A percentile compares a stretch with the other conserved stretches of the same genome.
These are phyloP conservation scores for Glonium stellatum DNA, from an alignment of 495 filamentous ascomycete genomes.

Conservation along the genomic window DNA sequence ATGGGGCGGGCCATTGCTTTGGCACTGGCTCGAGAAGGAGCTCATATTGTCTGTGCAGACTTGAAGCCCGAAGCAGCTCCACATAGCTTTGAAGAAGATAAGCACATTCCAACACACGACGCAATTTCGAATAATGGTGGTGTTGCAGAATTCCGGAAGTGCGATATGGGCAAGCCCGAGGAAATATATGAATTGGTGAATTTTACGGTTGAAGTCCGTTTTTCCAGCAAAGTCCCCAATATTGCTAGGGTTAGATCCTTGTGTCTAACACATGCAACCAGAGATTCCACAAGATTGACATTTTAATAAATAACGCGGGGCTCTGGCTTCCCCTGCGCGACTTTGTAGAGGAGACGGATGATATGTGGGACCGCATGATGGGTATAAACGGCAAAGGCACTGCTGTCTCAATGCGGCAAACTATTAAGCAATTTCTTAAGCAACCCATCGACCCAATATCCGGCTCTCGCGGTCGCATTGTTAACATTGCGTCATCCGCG, in stretches of 20 bases:
- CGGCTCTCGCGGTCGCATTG: constrained; percentile 1
- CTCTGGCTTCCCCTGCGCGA: constrained; percentile 1
- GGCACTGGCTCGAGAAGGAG: constrained; percentile 41
- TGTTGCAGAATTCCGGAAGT: neutral
- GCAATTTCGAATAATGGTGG: constrained; percentile 38
- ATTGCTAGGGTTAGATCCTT: neutral
- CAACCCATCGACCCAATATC: neutral
- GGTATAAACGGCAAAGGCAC: constrained; percentile 3
- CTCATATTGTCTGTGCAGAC: constrained; percentile 46
- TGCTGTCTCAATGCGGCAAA: neutral
- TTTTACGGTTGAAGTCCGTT: neutral
- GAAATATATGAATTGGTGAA: neutral
- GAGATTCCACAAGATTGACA: neutral
- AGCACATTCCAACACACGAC: constrained; percentile 35
- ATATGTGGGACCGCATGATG: constrained; percentile 5
- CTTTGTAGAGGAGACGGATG: neutral
- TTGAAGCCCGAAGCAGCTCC: constrained; percentile 28
- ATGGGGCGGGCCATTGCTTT: constrained; percentile 44
- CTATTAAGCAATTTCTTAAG: constrained; percentile 1
- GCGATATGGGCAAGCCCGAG: constrained; percentile 1
- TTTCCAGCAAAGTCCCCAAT: neutral
- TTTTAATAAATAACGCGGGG: constrained; percentile 1
- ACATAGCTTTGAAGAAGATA: constrained; percentile 21
- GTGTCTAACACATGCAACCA: neutral
- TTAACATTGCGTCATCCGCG: neutral